A percentile compares a stretch with the other conserved stretches of the same genome.
These are phyloP conservation scores for Populus euphratica DNA, from an alignment of 345 rosid species.

Conservation along the genomic window DNA sequence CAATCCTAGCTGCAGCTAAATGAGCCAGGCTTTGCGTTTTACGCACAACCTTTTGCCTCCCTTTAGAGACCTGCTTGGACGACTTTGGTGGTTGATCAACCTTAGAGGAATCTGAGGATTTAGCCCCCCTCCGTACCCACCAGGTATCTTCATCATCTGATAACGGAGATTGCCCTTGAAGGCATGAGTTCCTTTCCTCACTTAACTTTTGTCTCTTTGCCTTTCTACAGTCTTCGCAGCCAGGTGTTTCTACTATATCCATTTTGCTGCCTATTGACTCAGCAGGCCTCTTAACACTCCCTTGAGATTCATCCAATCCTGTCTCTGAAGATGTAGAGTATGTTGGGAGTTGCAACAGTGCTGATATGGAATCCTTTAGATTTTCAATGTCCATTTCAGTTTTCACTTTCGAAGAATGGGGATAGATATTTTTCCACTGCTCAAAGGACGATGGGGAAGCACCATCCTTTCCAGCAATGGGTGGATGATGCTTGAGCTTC, in stretches of 20 bases:
- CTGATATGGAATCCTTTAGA: conserved; percentile 61
- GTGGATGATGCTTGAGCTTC: conserved; percentile 10
- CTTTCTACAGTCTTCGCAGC: conserved; percentile 92
- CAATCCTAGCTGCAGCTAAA: conserved; percentile 87
- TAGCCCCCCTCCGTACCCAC: conserved; percentile 84
- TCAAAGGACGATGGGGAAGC: conserved; percentile 14
- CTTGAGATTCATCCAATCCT: conserved; percentile 59
- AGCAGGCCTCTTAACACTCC: conserved; percentile 57
- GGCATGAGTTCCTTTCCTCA: conserved; percentile 62
- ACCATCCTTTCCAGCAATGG: conserved; percentile 12
- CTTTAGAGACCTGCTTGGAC: conserved; percentile 67
- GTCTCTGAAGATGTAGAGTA: conserved; percentile 40
- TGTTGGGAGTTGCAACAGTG: conserved; percentile 64
- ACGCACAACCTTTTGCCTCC: conserved; percentile 82
- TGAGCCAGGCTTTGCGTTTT: conserved; percentile 91
- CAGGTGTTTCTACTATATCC: conserved; percentile 50
- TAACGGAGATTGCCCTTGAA: conserved; percentile 59
- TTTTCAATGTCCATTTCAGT: conserved; percentile 44
- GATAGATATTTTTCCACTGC: conserved; percentile 12
- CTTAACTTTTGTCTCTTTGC: conserved; percentile 39
- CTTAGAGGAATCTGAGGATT: conserved; percentile 51
- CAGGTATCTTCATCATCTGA: conserved; percentile 89
- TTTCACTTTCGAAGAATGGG: conserved; percentile 35
- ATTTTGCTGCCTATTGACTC: conserved; percentile 28
- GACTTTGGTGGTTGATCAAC: conserved; percentile 62